Evolutionary conservation across 352 stramenopile genomes (phyloP), one percentile per base, ranked within the genome.

Genomic region (Phytophthora tentaculata): DNA sequence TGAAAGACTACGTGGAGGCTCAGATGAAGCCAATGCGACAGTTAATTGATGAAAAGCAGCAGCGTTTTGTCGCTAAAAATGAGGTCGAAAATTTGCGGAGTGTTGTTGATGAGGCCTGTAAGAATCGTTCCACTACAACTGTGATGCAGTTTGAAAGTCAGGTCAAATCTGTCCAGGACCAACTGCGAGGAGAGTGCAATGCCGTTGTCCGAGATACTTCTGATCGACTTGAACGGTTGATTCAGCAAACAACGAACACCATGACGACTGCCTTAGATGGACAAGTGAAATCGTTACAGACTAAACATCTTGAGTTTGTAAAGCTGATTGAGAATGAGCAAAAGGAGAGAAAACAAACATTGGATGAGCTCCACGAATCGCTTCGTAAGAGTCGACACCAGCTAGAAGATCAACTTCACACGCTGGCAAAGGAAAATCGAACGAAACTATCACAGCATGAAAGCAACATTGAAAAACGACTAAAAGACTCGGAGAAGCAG

Each of bases 361-460:
- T 86, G 2, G 79, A 88, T 8, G 37, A 55, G 0, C 24, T 86
- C 0, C 62, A 86, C 0, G 83, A 92, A 57, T 67, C 72, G 3
- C 54, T 84, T 0, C 79, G 81, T 39, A 81, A 81, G 28, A 67
- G 41, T 20, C 77, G 83, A 7, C 74, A 89, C 19, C 59, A 71
- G 3, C 54, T 87, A 5, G 76, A 91, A 71, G 82, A 91, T 41
- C 68, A 79, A 22, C 50, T 90, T 12, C 73, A 92, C 14, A 49
- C 57, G 9, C 13, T 88, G 4, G 59, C 41, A 0, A 74, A 83
- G 48, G 80, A 92, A 7, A 67, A 24, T 0, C 80, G 77, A n/a
- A 61, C 61, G 9, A 84, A 80, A 32, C 20, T 61, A 16, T 73
- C 52, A 19, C 73, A 76, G 3, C 16, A 71, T 17, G 57, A 61